Evolutionary conservation across 2,329 filamentous ascomycete species (phyloP).

Genomic region (Microcera coccophila): DNA sequence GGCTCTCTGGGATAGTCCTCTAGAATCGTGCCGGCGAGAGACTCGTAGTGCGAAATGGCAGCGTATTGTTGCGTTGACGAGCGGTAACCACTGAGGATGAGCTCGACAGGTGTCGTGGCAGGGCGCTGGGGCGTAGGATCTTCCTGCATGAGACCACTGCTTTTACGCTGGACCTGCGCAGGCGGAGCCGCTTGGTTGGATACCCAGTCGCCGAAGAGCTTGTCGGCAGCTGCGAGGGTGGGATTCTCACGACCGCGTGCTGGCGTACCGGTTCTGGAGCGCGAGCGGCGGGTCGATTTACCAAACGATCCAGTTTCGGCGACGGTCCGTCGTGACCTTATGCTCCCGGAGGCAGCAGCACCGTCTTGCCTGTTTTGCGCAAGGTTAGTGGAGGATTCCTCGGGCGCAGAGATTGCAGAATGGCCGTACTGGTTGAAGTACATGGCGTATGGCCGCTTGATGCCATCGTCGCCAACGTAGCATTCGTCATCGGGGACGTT

Average conservation of each 20-base stretch:
- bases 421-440: conserved; percentile 57
- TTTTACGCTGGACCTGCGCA: conserved; percentile 33
- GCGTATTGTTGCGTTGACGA: conserved; percentile 69
- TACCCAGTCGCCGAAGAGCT: conserved; percentile 58
- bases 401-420: too few relatives aligned
- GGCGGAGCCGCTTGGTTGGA: conserved; percentile 41
- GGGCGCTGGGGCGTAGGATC: conserved; percentile 37
- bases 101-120: conserved; percentile 57
- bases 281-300: conserved; percentile 61
- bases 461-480: conserved; percentile 61
- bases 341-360: conserved; percentile 41
- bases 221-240: conserved; percentile 58
- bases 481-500: conserved; percentile 67
- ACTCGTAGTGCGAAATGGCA: conserved; percentile 83
- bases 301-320: conserved; percentile 63
- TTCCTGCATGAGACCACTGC: conserved; percentile 36
- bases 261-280: conserved; percentile 58
- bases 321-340: conserved; percentile 50
- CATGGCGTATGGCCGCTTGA: conserved; percentile 64
- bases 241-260: conserved; percentile 56
- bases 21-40: conserved; percentile 78
- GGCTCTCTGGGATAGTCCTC: conserved; percentile 90
- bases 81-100: conserved; percentile 79
- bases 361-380: conserved; percentile 43
- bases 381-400: conserved; percentile 7